Percentiles rank a stretch among this genome's conserved stretches.
Evolutionary conservation across 2,329 filamentous ascomycete genomes (phyloP).

Genomic region (Aspergillus quadricinctus): DNA sequence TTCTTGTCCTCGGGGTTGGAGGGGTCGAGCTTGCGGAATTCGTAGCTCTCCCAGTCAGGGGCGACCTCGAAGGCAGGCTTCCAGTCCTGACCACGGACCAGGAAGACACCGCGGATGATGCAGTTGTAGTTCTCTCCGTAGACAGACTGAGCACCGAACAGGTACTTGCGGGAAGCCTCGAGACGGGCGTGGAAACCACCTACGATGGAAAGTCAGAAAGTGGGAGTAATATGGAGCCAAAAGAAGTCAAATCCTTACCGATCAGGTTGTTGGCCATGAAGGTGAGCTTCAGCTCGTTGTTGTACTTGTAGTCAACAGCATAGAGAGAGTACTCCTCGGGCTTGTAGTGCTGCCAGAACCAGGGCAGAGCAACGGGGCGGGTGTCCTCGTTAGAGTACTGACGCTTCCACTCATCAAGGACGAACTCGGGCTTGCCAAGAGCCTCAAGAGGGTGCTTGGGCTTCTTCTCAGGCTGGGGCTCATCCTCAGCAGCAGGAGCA

Average conservation of each 20-base stretch:
- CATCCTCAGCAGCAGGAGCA: conserved; percentile 47
- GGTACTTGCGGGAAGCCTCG: conserved; percentile 94
- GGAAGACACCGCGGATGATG: conserved; percentile 86
- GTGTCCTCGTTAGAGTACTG: conserved; percentile 97
- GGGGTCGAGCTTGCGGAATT: conserved; percentile 93
- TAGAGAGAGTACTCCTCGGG: conserved; percentile 95
- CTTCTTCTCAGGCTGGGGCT: conserved; percentile 68
- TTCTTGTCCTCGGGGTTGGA: conserved; percentile 77
- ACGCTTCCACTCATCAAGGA: conserved; percentile 97
- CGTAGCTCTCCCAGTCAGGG: conserved; percentile 94
- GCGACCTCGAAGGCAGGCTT: conserved; percentile 89
- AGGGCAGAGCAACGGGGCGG: conserved; percentile 75
- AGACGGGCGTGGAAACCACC: conserved; percentile 96
- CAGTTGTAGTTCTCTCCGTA: conserved; percentile 87
- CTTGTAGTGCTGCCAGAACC: conserved; percentile 97
- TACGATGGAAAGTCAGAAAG: conserved; percentile 22
- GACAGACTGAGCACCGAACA: conserved; percentile 87
- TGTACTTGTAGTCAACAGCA: conserved; percentile 97
- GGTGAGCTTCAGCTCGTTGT: conserved; percentile 90
- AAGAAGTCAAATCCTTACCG: conserved; percentile 43
- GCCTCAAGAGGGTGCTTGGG: conserved; percentile 92
- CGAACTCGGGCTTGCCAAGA: conserved; percentile 72
- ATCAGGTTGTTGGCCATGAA: conserved; percentile 99
- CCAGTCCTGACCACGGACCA: conserved; percentile 88
- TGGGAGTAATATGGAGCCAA: background rate